Base-by-base conservation (phyloP, 352 stramenopile species). In the Phytophthora pisi region DNA sequence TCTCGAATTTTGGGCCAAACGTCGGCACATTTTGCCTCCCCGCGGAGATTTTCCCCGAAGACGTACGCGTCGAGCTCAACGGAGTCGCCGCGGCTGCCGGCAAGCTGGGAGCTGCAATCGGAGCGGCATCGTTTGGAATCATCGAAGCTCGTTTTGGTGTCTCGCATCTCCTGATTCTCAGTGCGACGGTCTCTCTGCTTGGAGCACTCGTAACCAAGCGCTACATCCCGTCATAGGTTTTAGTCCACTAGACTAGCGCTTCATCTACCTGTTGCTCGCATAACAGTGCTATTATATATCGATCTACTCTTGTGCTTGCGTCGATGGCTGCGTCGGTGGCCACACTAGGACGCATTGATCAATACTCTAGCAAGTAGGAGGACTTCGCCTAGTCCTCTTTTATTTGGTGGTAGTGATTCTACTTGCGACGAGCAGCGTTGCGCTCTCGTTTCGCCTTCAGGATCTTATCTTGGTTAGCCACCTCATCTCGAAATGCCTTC, bases 1-100 rank as follows among this genome's bases (percentile, higher is more conserved):
- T 96, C 62, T 93, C 86, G 23, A 95, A 96, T 68, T 96, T 93
- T 76, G 89, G 89, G 11, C 89, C 89, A 0, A 96, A 96, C 56
- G 86, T 92, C 4, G 91, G 80, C 40, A 96, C 89, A n/a, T 96
- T 95, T 70, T 90, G 79, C 53, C 70, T 96, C 26, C 88, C 87
- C 0, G 85, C 89, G 0, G 87, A 96, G 72, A 86, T 91, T 43
- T 96, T 95, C 57, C 61, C 81, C 5, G 51, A 81, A 23, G 78
- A 90, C 11, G 80, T 89, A 20, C 87, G 86, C 16, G 85, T 91
- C n/a, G 86, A 92, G 59, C 76, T 92, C 51, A 92, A 94, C 42
- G 89, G 89, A n/a, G 72, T 96, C 38, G 82, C 86, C 5, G 87
- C 89, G 2, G 89, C 89, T 15, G 70, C 58, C 8, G 89, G 89